Conservation (phyloP, 345 rosid genomes). For the Moringa oleifera region DNA sequence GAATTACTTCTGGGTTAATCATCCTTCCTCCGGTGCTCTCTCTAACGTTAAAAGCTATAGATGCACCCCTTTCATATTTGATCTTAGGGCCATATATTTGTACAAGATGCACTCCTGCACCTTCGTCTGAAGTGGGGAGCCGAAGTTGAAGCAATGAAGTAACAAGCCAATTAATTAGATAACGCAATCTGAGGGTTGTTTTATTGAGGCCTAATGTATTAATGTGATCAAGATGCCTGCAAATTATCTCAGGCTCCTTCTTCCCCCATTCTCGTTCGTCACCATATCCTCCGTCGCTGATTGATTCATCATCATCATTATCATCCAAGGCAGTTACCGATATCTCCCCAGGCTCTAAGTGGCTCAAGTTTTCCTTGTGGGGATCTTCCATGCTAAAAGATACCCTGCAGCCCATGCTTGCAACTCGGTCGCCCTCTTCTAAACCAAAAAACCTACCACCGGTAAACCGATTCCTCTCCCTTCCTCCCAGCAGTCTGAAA, state of each 20-base stretch:
- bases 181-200: slow-evolving; percentile 67
- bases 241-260: slow-evolving; percentile 69
- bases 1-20: slow-evolving; percentile 53
- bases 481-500: slow-evolving; percentile 53
- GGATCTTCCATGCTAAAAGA: slow-evolving; percentile 43
- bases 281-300: slow-evolving; percentile 34
- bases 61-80: slow-evolving; percentile 62
- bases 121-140: slow-evolving; percentile 40
- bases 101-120: slow-evolving; percentile 38
- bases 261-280: slow-evolving; percentile 67
- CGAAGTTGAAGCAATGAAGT: slow-evolving; percentile 76
- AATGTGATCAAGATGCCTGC: slow-evolving; percentile 74
- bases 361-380: slow-evolving; percentile 25
- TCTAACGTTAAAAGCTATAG: slow-evolving; percentile 58
- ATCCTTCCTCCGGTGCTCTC: slow-evolving; percentile 30
- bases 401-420: slow-evolving; percentile 37
- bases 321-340: slow-evolving; percentile 41
- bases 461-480: slow-evolving; percentile 43
- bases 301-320: slow-evolving; percentile 52
- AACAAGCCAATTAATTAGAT: slow-evolving; percentile 80
- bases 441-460: slow-evolving; percentile 41
- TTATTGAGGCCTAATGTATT: slow-evolving; percentile 72
- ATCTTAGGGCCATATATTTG: slow-evolving; percentile 72
- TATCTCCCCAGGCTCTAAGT: slow-evolving; percentile 50
- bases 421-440: slow-evolving; percentile 38